Evolutionary conservation across 345 rosid genomes (phyloP).

Genomic region (Theobroma cacao): DNA sequence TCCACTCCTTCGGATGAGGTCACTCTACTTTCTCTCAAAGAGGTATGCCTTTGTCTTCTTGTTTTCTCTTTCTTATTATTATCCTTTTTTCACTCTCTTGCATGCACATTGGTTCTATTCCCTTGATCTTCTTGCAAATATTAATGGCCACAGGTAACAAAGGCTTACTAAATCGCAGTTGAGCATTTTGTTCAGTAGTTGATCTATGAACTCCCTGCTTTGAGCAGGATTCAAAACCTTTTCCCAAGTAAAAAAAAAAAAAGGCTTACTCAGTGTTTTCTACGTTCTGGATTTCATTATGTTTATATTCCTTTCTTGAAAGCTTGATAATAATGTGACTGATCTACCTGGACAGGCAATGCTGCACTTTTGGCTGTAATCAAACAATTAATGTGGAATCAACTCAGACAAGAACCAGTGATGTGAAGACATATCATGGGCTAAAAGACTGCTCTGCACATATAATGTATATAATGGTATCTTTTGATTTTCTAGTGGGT

Average conservation of each 20-base stretch:
- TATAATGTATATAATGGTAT: background rate
- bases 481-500: background rate
- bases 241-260: too few relatives aligned
- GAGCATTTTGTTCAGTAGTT: too few relatives aligned
- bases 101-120: background rate
- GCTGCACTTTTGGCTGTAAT: constrained; percentile 78
- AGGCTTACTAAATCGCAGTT: too few relatives aligned
- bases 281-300: background rate
- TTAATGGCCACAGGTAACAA: background rate
- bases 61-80: background rate
- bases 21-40: constrained; percentile 26
- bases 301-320: background rate
- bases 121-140: background rate
- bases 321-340: constrained; percentile 5
- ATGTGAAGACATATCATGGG: background rate
- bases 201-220: too few relatives aligned
- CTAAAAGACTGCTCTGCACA: background rate
- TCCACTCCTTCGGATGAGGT: constrained; percentile 26
- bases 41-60: constrained; percentile 38
- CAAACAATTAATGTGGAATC: constrained; percentile 6
- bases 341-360: constrained; percentile 58
- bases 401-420: background rate
- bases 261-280: background rate
- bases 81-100: background rate
- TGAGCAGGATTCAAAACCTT: too few relatives aligned